Base-by-base conservation (phyloP, 805 yeast genomes). In the Candida bentonensis region DNA sequence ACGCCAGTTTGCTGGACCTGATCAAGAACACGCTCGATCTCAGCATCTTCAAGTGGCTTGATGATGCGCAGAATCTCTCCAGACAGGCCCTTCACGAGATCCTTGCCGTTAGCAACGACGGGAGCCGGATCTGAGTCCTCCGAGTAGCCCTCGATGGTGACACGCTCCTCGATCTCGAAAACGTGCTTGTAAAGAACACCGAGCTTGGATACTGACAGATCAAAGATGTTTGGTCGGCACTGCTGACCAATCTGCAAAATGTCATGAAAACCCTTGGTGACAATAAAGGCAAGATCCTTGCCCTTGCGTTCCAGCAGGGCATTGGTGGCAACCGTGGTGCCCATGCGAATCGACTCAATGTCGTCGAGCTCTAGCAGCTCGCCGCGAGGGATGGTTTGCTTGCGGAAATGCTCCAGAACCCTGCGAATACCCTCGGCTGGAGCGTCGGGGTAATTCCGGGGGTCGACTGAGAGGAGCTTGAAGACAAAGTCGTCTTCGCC, bases 301-400 rank as follows among this genome's bases (percentile, higher is more conserved):
- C 97, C 98, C 57, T 87, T 87, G 49, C 97, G 72, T 57, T 89
- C 97, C 47, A 89, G 68, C 26, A 92, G 70, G 1, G 97, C 96
- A 63, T 89, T 89, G 4, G 97, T 89, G 1, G 98, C 97, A 9
- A 87, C 92, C 0, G 96, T 88, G 3, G 96, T 87, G 2, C 96
- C 96, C 82, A 88, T 79, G 45, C 95, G 68, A 41, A 87, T 76
- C 39, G 79, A 73, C 44, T 75, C 77, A 30, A 86, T 82, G 2
- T 63, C 62, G 3, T 49, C 42, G 22, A 63, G 44, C 2, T 80
- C 85, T 47, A 87, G 61, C 2, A 74, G 77, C 28, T 60, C 60
- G 5, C 74, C 74, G 42, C 83, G 68, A 2, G 87, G 79, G 42
- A 83, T 82, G 7, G 56, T 42, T 48, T 75, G 74, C 21, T 64